phyloP scores from a whole-genome alignment of 2,329 filamentous ascomycete genomes.

The Claviceps cyperi region DNA sequence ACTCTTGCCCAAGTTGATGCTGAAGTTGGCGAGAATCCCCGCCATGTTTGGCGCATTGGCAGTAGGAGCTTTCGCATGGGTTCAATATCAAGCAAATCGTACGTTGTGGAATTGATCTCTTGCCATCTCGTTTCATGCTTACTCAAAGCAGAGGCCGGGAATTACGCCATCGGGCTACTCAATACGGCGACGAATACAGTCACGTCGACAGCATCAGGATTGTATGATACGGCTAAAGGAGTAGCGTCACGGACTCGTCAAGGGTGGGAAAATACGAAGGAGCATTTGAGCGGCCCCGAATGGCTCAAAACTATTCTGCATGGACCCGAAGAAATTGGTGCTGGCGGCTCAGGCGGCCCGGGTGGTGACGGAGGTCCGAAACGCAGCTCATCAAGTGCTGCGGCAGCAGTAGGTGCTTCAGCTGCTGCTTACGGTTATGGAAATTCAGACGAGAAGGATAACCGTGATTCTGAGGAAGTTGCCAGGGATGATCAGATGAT shows the following conservation, averaged over 20 bases:
- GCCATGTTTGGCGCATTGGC: conserved; percentile 85
- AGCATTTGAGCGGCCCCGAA: conserved; percentile 52
- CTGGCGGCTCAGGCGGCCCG: conserved; percentile 31
- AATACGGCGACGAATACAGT: conserved; percentile 59
- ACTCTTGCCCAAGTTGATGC: conserved; percentile 69
- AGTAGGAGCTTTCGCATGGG: conserved; percentile 74
- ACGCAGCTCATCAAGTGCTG: conserved; percentile 44
- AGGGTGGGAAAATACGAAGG: conserved; percentile 75
- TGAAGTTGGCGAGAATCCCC: conserved; percentile 77
- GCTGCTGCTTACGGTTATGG: conserved; percentile 70
- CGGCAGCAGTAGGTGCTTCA: conserved; percentile 54
- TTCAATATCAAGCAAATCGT: conserved; percentile 92
- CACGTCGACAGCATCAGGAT: conserved; percentile 47
- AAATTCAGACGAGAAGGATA: conserved; percentile 49
- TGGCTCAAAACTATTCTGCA: conserved; percentile 68
- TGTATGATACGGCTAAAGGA: conserved; percentile 59
- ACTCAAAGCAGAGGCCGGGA: conserved; percentile 29
- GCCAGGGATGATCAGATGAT: conserved; percentile 98
- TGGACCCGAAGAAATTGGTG: conserved; percentile 44
- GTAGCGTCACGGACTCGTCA: conserved; percentile 65
- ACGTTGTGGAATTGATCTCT: conserved; percentile 24
- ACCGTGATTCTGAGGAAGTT: conserved; percentile 45
- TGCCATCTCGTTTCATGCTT: conserved; percentile 8
- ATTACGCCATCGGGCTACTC: conserved; percentile 49
- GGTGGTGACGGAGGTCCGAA: conserved; percentile 38